These are phyloP conservation scores for Elongisporangium prolatum DNA, from an alignment of 352 stramenopile species.

Conservation along the genomic window DNA sequence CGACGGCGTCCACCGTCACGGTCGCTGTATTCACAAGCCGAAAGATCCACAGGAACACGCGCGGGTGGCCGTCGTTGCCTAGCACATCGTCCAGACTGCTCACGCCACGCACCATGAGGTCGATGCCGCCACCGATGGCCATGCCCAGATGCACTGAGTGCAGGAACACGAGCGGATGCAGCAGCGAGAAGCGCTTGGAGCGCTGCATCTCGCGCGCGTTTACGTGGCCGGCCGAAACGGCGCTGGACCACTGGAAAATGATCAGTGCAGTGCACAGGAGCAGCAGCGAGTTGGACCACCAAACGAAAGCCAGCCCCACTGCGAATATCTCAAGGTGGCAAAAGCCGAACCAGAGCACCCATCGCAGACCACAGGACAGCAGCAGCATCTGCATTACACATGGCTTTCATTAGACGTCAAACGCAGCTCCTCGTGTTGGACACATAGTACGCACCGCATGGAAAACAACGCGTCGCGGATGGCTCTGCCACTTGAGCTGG, in stretches of 20 bases:
- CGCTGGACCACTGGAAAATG: constrained; percentile 65
- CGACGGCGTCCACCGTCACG: constrained; percentile 34
- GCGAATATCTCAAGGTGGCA: constrained; percentile 26
- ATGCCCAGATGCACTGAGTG: constrained; percentile 48
- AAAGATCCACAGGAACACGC: constrained; percentile 25
- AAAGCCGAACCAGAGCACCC: constrained; percentile 39
- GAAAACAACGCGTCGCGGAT: constrained; percentile 52
- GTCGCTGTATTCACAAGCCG: constrained; percentile 40
- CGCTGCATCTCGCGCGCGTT: constrained; percentile 41
- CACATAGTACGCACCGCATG: constrained; percentile 32
- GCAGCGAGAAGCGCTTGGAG: constrained; percentile 35
- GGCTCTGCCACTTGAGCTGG: constrained; percentile 58
- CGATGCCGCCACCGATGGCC: constrained; percentile 25
- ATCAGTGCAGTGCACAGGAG: constrained; percentile 60
- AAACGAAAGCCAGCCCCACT: constrained; percentile 32
- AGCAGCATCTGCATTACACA: constrained; percentile 27
- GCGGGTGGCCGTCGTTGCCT: constrained; percentile 5
- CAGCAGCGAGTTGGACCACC: constrained; percentile 60
- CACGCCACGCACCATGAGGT: constrained; percentile 22
- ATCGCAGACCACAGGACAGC: constrained; percentile 29
- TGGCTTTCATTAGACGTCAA: not conserved
- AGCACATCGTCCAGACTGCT: constrained; percentile 14
- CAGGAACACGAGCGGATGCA: constrained; percentile 55
- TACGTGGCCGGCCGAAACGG: constrained; percentile 46
- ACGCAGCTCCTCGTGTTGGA: not conserved